These are phyloP conservation scores for Nicotiana undulata DNA, from an alignment of 257 asterid genomes.

Conservation along the genomic window DNA sequence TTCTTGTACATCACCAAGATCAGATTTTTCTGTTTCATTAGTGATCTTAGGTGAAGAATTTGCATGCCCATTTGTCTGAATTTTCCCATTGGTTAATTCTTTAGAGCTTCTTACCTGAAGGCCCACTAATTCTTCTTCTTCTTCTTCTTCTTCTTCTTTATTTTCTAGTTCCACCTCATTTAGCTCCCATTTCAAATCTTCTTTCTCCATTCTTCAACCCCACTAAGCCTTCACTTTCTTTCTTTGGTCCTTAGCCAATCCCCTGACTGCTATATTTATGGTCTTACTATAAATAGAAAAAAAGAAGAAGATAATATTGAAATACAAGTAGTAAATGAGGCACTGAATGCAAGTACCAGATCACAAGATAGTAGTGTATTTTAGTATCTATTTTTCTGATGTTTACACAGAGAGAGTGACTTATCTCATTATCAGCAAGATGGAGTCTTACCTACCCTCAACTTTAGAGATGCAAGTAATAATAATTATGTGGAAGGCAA, in stretches of 20 bases:
- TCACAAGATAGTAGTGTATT: not conserved
- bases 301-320: not conserved
- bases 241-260: not conserved
- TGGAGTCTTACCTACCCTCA: not conserved
- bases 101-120: conserved; percentile 33
- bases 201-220: conserved; percentile 39
- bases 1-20: conserved; percentile 20
- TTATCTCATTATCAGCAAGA: not conserved
- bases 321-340: not conserved
- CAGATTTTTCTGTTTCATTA: conserved; percentile 23
- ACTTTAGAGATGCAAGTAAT: not conserved
- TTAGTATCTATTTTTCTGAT: too few species aligned
- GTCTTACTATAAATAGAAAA: not conserved
- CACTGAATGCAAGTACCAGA: not conserved
- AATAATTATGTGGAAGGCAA: not conserved
- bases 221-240: not conserved
- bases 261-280: not conserved
- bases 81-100: conserved; percentile 5
- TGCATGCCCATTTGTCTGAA: conserved; percentile 22
- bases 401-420: not conserved
- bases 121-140: conserved; percentile 29
- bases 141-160: conserved; percentile 35
- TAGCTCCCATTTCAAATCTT: conserved; percentile 30
- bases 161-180: conserved; percentile 27
- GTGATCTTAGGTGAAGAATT: conserved; percentile 1